Base-by-base conservation (phyloP, 164 flowering plant species). In the Magnolia kwangsiensis region DNA sequence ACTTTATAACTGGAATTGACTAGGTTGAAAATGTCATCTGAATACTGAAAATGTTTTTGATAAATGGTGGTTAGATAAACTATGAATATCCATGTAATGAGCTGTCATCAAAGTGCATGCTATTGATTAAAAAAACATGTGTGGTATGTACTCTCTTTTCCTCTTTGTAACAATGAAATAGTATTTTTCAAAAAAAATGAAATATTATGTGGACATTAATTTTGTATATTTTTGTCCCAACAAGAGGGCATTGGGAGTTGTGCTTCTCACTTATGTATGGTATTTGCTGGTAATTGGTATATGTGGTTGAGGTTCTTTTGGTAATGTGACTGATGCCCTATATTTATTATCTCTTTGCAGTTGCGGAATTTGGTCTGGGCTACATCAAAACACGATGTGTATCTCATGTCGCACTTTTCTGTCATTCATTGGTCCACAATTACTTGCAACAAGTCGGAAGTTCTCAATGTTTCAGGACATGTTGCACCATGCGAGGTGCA, bases 401-500 rank as follows among this genome's bases (percentile, higher is more conserved):
- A 77, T 23, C 75, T 77, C n/a, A 66, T 77, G 79, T 66, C 79
- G 51, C 31, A 77, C 71, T 77, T 64, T 23, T 72, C 79, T 8
- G 75, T 66, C 63, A 72, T 77, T 29, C 79, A 77, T 20, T 77
- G 79, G 79, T 72, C 79, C 10, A 50, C 79, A 51, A 18, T 77
- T 51, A 20, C 75, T 37, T 72, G 75, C 72, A 77, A 72, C 55
- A 63, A 21, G 31, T 51, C 72, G 3, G 79, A 77, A 66, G 79
- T 77, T 24, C 79, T 77, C 55, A 72, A 77, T 67, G 67, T 77
- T 67, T 72, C 72, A 3, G 79, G 79, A 51, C 79, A 67, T 65
- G 71, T 77, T 5, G 71, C 75, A 31, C 79, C 79, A 24, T 21
- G 23, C 50, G 91, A 90, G 88, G 93, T 88, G 72, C 76, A 24